These are phyloP conservation scores for Phytophthora citricola DNA, from an alignment of 352 stramenopile genomes.

Conservation along the genomic window DNA sequence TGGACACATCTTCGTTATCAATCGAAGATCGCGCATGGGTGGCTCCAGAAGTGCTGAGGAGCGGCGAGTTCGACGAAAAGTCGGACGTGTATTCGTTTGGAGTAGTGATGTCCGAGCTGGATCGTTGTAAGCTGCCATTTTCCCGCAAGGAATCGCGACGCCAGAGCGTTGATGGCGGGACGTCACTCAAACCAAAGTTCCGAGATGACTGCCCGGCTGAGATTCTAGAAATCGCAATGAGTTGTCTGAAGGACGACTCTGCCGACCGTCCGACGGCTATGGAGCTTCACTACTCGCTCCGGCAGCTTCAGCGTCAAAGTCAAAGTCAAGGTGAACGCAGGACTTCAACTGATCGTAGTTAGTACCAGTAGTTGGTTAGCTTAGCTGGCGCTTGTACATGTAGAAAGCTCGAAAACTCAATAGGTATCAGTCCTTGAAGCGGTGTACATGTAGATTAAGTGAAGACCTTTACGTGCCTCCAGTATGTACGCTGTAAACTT, in stretches of 20 bases:
- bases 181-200: conserved; percentile 47
- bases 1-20: conserved; percentile 40
- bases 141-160: conserved; percentile 26
- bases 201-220: conserved; percentile 48
- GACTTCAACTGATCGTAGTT: conserved; percentile 14
- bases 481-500: too few relatives aligned
- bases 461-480: too few relatives aligned
- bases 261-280: conserved; percentile 57
- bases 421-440: too few relatives aligned
- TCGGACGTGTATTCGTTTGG: conserved; percentile 78
- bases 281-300: conserved; percentile 69
- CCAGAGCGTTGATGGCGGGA: conserved; percentile 23
- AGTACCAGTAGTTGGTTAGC: neutral
- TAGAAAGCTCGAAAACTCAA: too few relatives aligned
- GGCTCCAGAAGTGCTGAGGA: conserved; percentile 64
- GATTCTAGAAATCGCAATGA: conserved; percentile 49
- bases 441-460: too few relatives aligned
- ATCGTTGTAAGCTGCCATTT: conserved; percentile 54
- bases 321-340: conserved; percentile 12
- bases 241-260: conserved; percentile 55
- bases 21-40: conserved; percentile 47
- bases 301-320: conserved; percentile 34
- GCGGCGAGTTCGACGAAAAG: conserved; percentile 64
- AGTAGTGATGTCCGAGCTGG: conserved; percentile 73
- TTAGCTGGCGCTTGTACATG: too few relatives aligned